Percentiles rank a stretch among this genome's conserved stretches.
Conservation (phyloP, 257 asterid species). For the Nyctanthes arbortristis region DNA sequence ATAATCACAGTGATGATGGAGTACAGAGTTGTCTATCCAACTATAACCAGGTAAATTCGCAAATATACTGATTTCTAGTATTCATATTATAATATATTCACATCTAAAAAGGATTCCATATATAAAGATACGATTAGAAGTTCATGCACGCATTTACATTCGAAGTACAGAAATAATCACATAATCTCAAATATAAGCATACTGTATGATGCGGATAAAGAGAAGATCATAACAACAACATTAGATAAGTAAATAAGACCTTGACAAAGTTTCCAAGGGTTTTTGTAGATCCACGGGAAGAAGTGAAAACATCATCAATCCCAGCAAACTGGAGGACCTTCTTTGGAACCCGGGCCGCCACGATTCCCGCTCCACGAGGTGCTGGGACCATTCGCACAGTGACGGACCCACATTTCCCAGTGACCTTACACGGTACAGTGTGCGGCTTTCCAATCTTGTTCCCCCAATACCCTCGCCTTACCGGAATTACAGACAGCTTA, state of each 20-base stretch:
- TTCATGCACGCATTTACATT: no score
- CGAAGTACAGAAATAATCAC: no score
- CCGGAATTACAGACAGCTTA: slow-evolving; percentile 44
- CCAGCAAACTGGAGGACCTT: slow-evolving; percentile 56
- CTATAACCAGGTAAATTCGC: no score
- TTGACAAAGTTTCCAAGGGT: slow-evolving; percentile 52
- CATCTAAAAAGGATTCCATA: no score
- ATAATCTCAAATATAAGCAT: no score
- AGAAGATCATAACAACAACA: not conserved
- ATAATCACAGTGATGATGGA: no score
- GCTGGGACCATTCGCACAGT: slow-evolving; percentile 55
- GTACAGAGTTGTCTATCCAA: no score
- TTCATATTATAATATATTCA: no score
- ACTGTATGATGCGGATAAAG: not conserved
- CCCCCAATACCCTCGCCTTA: slow-evolving; percentile 55
- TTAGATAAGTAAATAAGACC: slow-evolving; percentile 18
- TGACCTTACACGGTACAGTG: slow-evolving; percentile 52
- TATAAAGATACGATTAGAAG: no score
- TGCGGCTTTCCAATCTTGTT: slow-evolving; percentile 51
- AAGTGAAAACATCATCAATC: slow-evolving; percentile 46
- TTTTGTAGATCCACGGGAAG: slow-evolving; percentile 53
- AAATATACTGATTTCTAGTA: no score
- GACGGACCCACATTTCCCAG: slow-evolving; percentile 54
- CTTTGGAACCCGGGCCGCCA: slow-evolving; percentile 51
- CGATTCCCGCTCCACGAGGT: slow-evolving; percentile 49